Conservation (phyloP, 2,329 filamentous ascomycete genomes). For the Thermoascus crustaceus region DNA sequence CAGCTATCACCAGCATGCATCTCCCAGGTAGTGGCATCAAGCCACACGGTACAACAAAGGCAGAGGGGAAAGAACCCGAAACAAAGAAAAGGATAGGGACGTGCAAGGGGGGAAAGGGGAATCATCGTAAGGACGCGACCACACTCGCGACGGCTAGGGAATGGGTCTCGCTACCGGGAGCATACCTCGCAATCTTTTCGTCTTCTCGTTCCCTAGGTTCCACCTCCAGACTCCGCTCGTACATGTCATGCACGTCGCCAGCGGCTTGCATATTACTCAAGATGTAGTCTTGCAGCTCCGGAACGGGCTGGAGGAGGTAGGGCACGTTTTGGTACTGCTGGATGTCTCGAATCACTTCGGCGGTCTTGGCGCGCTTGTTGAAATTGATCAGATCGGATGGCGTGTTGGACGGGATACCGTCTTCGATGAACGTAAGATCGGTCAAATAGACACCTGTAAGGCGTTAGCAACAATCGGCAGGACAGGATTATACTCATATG, state of each 20-base stretch:
- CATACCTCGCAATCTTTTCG: constrained; percentile 97
- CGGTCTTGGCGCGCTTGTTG: constrained; percentile 94
- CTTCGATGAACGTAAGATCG: constrained; percentile 96
- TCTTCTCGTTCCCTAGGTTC: constrained; percentile 95
- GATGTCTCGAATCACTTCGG: constrained; percentile 95
- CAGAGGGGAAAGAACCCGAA: constrained; percentile 8
- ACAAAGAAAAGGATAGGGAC: constrained; percentile 7
- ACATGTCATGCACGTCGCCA: constrained; percentile 98
- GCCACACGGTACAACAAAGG: constrained; percentile 12
- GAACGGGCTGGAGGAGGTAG: constrained; percentile 83
- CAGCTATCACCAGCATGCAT: too few relatives aligned
- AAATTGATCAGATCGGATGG: constrained; percentile 98
- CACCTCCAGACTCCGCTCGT: constrained; percentile 87
- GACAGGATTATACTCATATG: neutral
- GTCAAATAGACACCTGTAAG: constrained; percentile 81
- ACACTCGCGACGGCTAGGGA: constrained; percentile 24
- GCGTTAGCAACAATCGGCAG: neutral
- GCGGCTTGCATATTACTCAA: constrained; percentile 92
- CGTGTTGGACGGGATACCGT: constrained; percentile 93
- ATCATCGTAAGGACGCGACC: constrained; percentile 26
- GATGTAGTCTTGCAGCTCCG: constrained; percentile 93
- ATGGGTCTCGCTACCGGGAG: constrained; percentile 15
- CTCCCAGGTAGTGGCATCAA: too few relatives aligned
- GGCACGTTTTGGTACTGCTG: constrained; percentile 98
- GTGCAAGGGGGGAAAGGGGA: neutral